A percentile compares a stretch with the other conserved stretches of the same genome.
Conservation (phyloP, 2,329 filamentous ascomycete species). For the Cercospora canescens region DNA sequence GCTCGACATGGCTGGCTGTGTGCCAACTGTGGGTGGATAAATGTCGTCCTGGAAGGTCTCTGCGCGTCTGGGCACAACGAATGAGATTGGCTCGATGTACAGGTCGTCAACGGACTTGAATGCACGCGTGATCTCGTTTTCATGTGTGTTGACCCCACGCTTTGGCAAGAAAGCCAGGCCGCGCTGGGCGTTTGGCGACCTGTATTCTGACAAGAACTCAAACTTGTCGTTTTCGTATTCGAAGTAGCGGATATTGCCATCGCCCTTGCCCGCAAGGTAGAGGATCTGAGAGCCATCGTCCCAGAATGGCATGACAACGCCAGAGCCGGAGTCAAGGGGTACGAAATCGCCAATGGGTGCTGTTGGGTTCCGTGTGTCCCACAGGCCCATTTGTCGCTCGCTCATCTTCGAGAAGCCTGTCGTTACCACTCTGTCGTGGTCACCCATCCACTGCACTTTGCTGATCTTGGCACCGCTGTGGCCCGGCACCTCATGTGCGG, state of each 20-base stretch:
- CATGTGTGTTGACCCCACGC: slow-evolving; percentile 91
- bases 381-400: slow-evolving; percentile 90
- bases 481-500: slow-evolving; percentile 79
- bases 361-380: slow-evolving; percentile 79
- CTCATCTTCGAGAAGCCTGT: slow-evolving; percentile 99
- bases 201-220: slow-evolving; percentile 94
- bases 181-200: slow-evolving; percentile 91
- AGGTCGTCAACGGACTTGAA: slow-evolving; percentile 96
- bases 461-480: slow-evolving; percentile 97
- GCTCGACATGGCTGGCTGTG: slow-evolving; percentile 76
- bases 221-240: slow-evolving; percentile 99
- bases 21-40: slow-evolving; percentile 80
- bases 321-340: slow-evolving; percentile 90
- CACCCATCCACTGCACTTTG: slow-evolving; percentile 93
- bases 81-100: slow-evolving; percentile 96
- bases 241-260: slow-evolving; percentile 98
- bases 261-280: slow-evolving; percentile 96
- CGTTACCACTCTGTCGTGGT: slow-evolving; percentile 92
- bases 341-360: slow-evolving; percentile 89
- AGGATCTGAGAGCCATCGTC: slow-evolving; percentile 94
- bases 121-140: slow-evolving; percentile 92
- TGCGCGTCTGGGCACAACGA: slow-evolving; percentile 90
- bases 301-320: slow-evolving; percentile 99
- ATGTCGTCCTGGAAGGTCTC: slow-evolving; percentile 98
- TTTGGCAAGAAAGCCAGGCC: slow-evolving; percentile 93